Conservation (phyloP, 1,284 basidiomycete species). For the Meira nashicola region DNA sequence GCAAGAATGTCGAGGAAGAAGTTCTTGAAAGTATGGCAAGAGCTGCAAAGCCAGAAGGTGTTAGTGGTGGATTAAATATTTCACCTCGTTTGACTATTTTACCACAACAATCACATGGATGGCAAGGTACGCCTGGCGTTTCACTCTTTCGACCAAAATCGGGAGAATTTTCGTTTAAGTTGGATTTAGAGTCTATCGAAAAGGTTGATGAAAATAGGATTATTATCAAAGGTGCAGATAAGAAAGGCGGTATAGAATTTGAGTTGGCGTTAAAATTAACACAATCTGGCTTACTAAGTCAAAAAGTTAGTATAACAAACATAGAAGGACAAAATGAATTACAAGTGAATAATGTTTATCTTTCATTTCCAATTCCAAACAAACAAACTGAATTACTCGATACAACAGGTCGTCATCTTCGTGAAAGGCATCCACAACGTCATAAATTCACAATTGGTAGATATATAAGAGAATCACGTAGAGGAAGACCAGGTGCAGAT, state of each 20-base stretch:
- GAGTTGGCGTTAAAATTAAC: too few relatives aligned
- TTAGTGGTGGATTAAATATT: neutral
- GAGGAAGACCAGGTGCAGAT: slow-evolving; percentile 13
- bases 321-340: too few relatives aligned
- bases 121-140: slow-evolving; percentile 11
- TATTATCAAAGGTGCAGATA: too few relatives aligned
- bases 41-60: neutral
- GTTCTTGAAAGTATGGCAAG: neutral
- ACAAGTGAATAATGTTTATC: too few relatives aligned
- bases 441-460: slow-evolving; percentile 10
- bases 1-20: neutral
- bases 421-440: slow-evolving; percentile 12
- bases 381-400: slow-evolving; percentile 6
- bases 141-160: too few relatives aligned
- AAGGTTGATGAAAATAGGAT: too few relatives aligned
- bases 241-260: too few relatives aligned
- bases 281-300: too few relatives aligned
- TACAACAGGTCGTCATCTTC: slow-evolving; percentile 12
- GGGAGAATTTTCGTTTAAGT: too few relatives aligned
- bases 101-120: neutral
- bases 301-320: too few relatives aligned
- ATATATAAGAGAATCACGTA: slow-evolving; percentile 8
- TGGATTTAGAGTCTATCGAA: too few relatives aligned
- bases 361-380: too few relatives aligned
- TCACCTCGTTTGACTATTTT: neutral